Conservation (phyloP, 2,329 filamentous ascomycete species). For the Aspergillus quadricinctus region DNA sequence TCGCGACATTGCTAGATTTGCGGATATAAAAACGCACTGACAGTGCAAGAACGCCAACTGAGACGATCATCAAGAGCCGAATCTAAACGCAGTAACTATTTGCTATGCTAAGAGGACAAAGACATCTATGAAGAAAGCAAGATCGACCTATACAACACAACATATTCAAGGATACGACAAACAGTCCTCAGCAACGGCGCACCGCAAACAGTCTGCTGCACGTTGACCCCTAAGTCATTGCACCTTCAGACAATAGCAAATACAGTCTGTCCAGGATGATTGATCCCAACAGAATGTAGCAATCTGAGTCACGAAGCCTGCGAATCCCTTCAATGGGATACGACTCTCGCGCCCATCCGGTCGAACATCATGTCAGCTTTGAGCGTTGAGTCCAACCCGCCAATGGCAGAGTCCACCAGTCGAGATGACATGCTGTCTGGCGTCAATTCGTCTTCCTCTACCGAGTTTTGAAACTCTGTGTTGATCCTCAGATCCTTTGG, state of each 20-base stretch:
- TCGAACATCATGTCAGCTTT: conserved; percentile 41
- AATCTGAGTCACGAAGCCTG: background rate
- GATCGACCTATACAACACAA: background rate
- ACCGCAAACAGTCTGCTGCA: background rate
- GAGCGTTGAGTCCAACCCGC: conserved; percentile 38
- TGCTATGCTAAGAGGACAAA: background rate
- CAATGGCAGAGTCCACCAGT: conserved; percentile 42
- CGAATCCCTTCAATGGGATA: conserved; percentile 15
- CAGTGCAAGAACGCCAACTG: background rate
- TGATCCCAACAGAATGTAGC: background rate
- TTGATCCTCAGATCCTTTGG: conserved; percentile 44
- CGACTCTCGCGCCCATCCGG: conserved; percentile 39
- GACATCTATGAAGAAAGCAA: background rate
- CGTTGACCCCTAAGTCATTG: background rate
- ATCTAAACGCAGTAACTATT: background rate
- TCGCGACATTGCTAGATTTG: background rate
- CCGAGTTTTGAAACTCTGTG: conserved; percentile 34
- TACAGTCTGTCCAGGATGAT: background rate
- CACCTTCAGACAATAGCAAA: background rate
- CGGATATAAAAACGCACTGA: background rate
- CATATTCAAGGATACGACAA: background rate
- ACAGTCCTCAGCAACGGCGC: background rate
- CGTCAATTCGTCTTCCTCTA: conserved; percentile 43
- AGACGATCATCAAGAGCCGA: background rate
- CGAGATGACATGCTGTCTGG: conserved; percentile 48